phyloP scores from a whole-genome alignment of 345 rosid genomes.

The Ailanthus altissimus region DNA sequence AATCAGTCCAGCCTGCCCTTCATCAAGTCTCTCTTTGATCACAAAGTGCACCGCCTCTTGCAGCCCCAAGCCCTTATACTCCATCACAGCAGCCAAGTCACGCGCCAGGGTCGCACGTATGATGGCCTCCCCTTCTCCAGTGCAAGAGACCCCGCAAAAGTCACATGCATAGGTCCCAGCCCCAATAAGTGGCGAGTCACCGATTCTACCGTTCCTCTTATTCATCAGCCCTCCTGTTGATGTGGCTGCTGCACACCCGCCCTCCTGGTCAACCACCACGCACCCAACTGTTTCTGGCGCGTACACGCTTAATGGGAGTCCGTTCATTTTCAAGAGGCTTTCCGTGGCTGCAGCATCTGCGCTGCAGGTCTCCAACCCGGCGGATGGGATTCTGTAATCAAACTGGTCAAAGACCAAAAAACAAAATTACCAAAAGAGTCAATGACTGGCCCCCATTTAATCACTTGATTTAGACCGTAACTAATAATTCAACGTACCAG shows the following conservation, averaged over 20 bases:
- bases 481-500: constrained; percentile 46
- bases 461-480: not conserved
- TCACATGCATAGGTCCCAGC: constrained; percentile 87
- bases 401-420: constrained; percentile 39
- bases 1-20: constrained; percentile 82
- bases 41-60: constrained; percentile 84
- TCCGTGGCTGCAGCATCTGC: constrained; percentile 62
- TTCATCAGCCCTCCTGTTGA: constrained; percentile 97
- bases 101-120: constrained; percentile 84
- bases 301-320: constrained; percentile 86
- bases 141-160: constrained; percentile 83
- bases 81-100: constrained; percentile 96
- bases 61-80: constrained; percentile 78
- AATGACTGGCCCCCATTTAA: not conserved
- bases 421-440: not conserved
- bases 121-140: constrained; percentile 97
- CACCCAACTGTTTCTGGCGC: constrained; percentile 97
- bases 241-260: constrained; percentile 88
- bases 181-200: constrained; percentile 97
- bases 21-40: constrained; percentile 69
- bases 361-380: constrained; percentile 49
- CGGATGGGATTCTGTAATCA: constrained; percentile 73
- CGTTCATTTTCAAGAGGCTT: constrained; percentile 69
- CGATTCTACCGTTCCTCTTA: constrained; percentile 83
- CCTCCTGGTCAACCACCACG: constrained; percentile 80